phyloP scores from a whole-genome alignment of 108 stramenopile species.

The Cyclotella sp. region DNA sequence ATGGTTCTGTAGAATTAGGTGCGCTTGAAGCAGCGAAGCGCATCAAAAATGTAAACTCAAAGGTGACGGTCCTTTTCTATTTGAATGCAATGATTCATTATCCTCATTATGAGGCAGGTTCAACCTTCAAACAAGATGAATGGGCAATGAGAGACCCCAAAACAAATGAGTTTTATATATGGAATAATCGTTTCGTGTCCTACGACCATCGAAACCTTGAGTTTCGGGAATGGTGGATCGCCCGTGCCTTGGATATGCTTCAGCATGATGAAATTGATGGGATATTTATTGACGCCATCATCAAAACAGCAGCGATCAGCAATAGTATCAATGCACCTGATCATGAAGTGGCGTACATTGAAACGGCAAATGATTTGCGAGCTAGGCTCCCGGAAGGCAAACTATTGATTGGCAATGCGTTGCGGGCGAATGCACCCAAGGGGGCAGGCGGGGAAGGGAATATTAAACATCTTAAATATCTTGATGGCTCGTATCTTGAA shows the following conservation, averaged over 20 bases:
- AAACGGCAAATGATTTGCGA: slow-evolving; percentile 38
- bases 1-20: slow-evolving; percentile 31
- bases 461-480: slow-evolving; percentile 31
- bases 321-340: background rate
- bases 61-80: slow-evolving; percentile 43
- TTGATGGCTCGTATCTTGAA: slow-evolving; percentile 47
- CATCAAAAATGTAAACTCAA: slow-evolving; percentile 33
- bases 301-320: background rate
- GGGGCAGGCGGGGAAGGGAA: background rate
- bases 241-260: slow-evolving; percentile 35
- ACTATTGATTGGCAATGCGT: slow-evolving; percentile 38
- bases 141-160: slow-evolving; percentile 24
- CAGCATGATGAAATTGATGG: slow-evolving; percentile 38
- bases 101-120: slow-evolving; percentile 23
- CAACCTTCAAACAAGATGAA: slow-evolving; percentile 10
- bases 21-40: slow-evolving; percentile 32
- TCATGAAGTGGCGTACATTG: slow-evolving; percentile 25
- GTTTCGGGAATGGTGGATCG: slow-evolving; percentile 47
- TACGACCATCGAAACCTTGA: slow-evolving; percentile 42
- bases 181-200: slow-evolving; percentile 15
- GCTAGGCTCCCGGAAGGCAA: slow-evolving; percentile 30
- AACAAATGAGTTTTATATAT: background rate
- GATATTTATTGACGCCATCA: slow-evolving; percentile 37
- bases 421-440: slow-evolving; percentile 5
- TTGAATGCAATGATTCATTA: slow-evolving; percentile 45